Percentiles rank a stretch among this genome's conserved stretches.
These are phyloP conservation scores for Phytophthora aleatoria DNA, from an alignment of 352 stramenopile species.

Conservation along the genomic window DNA sequence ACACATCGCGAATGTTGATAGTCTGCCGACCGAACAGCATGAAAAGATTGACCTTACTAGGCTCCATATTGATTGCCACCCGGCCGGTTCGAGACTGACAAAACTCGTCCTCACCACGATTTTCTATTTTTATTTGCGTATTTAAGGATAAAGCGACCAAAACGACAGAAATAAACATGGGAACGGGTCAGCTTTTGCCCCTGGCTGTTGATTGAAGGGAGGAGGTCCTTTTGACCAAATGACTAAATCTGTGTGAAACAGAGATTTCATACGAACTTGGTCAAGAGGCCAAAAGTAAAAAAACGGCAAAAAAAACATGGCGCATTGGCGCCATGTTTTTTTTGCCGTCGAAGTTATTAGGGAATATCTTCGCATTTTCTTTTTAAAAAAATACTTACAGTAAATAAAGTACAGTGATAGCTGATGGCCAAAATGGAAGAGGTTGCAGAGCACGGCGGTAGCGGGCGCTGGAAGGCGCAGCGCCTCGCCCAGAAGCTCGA, in stretches of 20 bases:
- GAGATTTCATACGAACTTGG: too few species aligned
- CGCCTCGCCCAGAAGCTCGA: slow-evolving; percentile 46
- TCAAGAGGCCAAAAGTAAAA: too few species aligned
- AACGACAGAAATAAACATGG: too few species aligned
- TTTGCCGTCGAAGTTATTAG: too few species aligned
- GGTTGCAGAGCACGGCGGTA: slow-evolving; percentile 25
- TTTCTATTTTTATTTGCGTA: too few species aligned
- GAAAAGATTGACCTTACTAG: slow-evolving; percentile 1
- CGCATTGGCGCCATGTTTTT: too few species aligned
- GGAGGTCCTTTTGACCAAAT: too few species aligned
- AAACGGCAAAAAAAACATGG: too few species aligned
- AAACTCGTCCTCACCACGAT: neutral
- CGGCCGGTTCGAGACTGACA: neutral
- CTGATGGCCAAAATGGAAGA: slow-evolving; percentile 42
- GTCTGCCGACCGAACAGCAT: neutral
- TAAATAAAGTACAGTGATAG: neutral
- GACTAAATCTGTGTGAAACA: too few species aligned
- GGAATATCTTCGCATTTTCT: neutral
- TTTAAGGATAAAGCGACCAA: too few species aligned
- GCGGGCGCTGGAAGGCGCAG: slow-evolving; percentile 55
- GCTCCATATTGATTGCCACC: neutral
- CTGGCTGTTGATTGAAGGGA: too few species aligned
- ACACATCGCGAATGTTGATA: neutral
- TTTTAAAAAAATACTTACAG: neutral
- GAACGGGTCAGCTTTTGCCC: too few species aligned